Evolutionary conservation across 768 basidiomycete species (phyloP).

Genomic region (Tylopilus sp.): DNA sequence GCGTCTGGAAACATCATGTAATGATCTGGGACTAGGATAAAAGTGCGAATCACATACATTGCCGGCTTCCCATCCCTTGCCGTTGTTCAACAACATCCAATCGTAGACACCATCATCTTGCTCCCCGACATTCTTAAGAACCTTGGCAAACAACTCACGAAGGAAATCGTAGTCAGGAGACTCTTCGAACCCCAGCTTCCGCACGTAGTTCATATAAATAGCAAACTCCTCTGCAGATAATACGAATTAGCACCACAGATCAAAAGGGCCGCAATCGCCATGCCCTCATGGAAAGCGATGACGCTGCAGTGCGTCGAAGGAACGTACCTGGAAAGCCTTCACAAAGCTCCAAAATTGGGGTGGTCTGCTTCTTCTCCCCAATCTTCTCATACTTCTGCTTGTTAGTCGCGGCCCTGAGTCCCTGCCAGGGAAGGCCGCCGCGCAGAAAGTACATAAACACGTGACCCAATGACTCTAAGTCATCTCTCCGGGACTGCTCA

Average conservation of each 20-base stretch:
- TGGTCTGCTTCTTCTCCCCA: slow-evolving; percentile 97
- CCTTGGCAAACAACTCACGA: slow-evolving; percentile 89
- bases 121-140: slow-evolving; percentile 84
- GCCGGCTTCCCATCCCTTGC: slow-evolving; percentile 94
- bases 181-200: slow-evolving; percentile 97
- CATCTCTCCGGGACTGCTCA: slow-evolving; percentile 92
- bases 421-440: slow-evolving; percentile 97
- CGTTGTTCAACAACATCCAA: slow-evolving; percentile 93
- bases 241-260: neutral
- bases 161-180: slow-evolving; percentile 97
- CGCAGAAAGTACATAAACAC: slow-evolving; percentile 99
- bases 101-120: slow-evolving; percentile 91
- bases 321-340: slow-evolving; percentile 89
- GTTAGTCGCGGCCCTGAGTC: slow-evolving; percentile 95
- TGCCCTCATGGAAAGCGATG: neutral
- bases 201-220: slow-evolving; percentile 99
- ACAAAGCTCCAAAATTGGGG: slow-evolving; percentile 86
- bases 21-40: neutral
- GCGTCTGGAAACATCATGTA: slow-evolving; percentile 32
- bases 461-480: slow-evolving; percentile 94
- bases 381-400: slow-evolving; percentile 99
- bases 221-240: slow-evolving; percentile 75
- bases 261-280: neutral
- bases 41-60: slow-evolving; percentile 50
- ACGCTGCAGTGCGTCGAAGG: neutral